These are phyloP conservation scores for Urtica urens DNA, from an alignment of 306 rosid species.

Conservation along the genomic window DNA sequence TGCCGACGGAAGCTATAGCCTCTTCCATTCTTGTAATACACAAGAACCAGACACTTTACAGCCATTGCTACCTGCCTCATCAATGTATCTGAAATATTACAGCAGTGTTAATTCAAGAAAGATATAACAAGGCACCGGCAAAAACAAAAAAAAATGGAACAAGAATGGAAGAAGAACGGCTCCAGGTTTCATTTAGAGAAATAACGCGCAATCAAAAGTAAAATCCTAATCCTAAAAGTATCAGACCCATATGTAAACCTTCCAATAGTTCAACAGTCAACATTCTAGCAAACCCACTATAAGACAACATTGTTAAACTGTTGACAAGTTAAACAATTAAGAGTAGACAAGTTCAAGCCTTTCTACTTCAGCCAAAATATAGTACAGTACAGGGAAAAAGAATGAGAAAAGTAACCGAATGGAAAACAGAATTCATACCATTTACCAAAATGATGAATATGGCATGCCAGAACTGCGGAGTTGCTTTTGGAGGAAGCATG, in stretches of 20 bases:
- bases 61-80: conserved; percentile 80
- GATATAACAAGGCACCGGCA: neutral
- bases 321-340: neutral
- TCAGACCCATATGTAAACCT: neutral
- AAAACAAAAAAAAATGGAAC: no score
- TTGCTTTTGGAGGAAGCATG: conserved; percentile 72
- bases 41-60: conserved; percentile 69
- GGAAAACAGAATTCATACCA: conserved; percentile 43
- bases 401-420: neutral
- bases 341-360: neutral
- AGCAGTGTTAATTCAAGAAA: neutral
- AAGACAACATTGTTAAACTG: no score
- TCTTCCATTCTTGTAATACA: conserved; percentile 68
- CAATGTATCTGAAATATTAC: conserved; percentile 51
- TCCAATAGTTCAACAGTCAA: neutral
- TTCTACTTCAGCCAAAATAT: neutral
- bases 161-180: no score
- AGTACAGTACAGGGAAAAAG: neutral
- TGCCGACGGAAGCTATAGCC: conserved; percentile 71
- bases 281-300: no score
- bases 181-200: no score
- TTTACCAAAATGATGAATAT: conserved; percentile 75
- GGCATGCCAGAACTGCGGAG: conserved; percentile 79
- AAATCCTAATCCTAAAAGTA: neutral
- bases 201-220: neutral